A percentile compares a stretch with the other conserved stretches of the same genome.
These are phyloP conservation scores for Gynostemma pentaphyllum DNA, from an alignment of 306 rosid genomes.

Conservation along the genomic window DNA sequence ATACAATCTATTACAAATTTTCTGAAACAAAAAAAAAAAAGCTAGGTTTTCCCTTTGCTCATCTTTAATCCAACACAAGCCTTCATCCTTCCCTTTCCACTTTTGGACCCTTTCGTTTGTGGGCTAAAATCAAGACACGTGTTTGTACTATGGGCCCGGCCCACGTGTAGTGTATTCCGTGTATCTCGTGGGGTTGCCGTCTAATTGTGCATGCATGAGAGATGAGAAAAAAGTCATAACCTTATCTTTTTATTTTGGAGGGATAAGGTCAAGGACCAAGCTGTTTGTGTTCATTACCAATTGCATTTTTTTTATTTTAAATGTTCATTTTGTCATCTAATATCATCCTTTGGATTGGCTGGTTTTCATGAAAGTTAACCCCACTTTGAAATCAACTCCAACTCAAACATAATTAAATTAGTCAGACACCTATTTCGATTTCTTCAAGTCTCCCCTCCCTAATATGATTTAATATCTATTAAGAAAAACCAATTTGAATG, in stretches of 20 bases:
- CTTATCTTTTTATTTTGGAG: background rate
- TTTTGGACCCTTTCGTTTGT: background rate
- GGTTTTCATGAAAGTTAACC: too few species aligned
- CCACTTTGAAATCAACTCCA: too few species aligned
- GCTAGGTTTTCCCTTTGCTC: background rate
- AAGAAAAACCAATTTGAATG: too few species aligned
- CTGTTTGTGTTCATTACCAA: background rate
- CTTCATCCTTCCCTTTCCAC: background rate
- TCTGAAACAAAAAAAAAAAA: too few species aligned
- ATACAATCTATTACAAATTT: too few species aligned
- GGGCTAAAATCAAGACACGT: too few species aligned
- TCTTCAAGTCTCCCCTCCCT: too few species aligned
- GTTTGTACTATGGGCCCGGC: background rate
- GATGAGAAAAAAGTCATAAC: background rate
- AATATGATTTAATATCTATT: too few species aligned
- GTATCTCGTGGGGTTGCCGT: background rate
- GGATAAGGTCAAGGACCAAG: too few species aligned
- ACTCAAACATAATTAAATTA: too few species aligned
- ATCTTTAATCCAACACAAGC: background rate
- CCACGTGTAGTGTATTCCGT: conserved; percentile 6
- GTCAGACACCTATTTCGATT: too few species aligned
- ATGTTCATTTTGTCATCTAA: background rate
- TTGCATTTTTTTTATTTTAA: background rate
- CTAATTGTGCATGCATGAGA: background rate
- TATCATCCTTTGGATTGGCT: background rate